phyloP scores from a whole-genome alignment of 306 rosid genomes.

The Ceratonia siliqua region DNA sequence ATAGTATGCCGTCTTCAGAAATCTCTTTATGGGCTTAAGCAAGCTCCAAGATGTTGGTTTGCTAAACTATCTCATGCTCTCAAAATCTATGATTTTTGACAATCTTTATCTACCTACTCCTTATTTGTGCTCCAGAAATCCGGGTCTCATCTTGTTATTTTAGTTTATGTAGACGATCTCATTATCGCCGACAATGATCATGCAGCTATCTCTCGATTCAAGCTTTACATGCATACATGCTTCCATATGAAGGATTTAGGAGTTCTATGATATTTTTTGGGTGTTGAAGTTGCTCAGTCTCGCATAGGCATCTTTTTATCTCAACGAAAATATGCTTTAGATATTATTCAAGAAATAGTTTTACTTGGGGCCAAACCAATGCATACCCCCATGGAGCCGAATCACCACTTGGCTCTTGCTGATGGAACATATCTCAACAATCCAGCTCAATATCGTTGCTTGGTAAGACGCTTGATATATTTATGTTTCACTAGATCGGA shows the following conservation, averaged over 20 bases:
- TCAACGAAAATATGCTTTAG: too few species aligned
- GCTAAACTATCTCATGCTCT: not conserved
- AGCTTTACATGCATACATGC: not conserved
- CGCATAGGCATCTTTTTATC: too few species aligned
- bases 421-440: too few species aligned
- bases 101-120: not conserved
- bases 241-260: not conserved
- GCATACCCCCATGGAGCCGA: too few species aligned
- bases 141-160: too few species aligned
- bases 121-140: not conserved
- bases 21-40: not conserved
- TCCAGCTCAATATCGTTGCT: too few species aligned
- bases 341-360: too few species aligned
- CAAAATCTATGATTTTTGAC: not conserved
- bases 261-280: not conserved
- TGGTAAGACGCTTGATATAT: too few species aligned
- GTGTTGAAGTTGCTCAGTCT: constrained; percentile 9
- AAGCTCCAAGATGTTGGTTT: not conserved
- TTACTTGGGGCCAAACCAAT: too few species aligned
- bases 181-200: not conserved
- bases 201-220: not conserved
- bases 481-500: not conserved
- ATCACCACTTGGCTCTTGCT: too few species aligned
- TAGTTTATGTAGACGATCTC: not conserved
- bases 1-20: not conserved